Conservation (phyloP, 1,139 yeast genomes). For the Hansenula lynferdii region DNA sequence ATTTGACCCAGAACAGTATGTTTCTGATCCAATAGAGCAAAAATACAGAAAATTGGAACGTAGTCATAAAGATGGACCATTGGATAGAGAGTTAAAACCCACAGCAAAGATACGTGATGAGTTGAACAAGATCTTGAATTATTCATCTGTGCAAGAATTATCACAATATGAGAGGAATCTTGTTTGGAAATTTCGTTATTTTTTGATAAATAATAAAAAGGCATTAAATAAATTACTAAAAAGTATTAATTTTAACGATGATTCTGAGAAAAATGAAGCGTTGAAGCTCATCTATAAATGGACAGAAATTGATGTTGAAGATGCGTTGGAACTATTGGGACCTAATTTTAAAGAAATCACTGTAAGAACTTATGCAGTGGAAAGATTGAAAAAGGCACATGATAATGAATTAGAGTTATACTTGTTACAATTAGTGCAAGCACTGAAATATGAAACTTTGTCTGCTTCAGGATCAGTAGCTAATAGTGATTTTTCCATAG, state of each 20-base stretch:
- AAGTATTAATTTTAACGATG: constrained; percentile 86
- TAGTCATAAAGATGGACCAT: constrained; percentile 66
- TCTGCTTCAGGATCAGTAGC: constrained; percentile 2
- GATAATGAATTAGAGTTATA: constrained; percentile 80
- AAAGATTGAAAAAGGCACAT: constrained; percentile 69
- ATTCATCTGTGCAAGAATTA: constrained; percentile 81
- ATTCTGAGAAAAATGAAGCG: constrained; percentile 73
- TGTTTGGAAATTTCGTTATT: constrained; percentile 90
- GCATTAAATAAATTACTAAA: constrained; percentile 83
- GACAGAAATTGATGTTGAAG: constrained; percentile 87
- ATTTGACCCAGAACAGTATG: constrained; percentile 61
- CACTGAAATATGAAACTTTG: constrained; percentile 70
- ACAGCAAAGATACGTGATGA: constrained; percentile 80
- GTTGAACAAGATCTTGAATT: constrained; percentile 58
- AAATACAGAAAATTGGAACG: constrained; percentile 84
- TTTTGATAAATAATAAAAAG: constrained; percentile 66
- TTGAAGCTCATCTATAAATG: constrained; percentile 52
- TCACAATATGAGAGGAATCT: constrained; percentile 81
- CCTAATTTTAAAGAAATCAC: constrained; percentile 55
- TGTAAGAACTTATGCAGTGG: constrained; percentile 83
- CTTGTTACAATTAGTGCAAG: constrained; percentile 87
- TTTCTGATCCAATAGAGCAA: constrained; percentile 78
- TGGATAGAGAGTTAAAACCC: constrained; percentile 86
- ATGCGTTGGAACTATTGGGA: constrained; percentile 84
- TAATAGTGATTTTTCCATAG: constrained; percentile 38